Evolutionary conservation across 495 filamentous ascomycete species (phyloP).

Genomic region (Aspergillus funiculosus): DNA sequence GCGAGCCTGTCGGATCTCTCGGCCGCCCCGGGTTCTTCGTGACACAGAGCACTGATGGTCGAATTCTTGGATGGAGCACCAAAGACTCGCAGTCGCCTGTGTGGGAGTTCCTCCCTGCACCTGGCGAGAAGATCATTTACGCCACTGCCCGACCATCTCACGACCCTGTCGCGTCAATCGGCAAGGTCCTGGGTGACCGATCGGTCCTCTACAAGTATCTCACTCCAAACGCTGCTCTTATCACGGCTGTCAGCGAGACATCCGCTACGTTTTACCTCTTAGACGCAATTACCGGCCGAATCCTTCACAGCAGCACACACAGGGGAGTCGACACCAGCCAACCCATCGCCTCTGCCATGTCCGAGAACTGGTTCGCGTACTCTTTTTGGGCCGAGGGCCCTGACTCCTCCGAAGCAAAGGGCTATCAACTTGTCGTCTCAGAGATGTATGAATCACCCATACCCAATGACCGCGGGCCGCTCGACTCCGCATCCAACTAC

Average conservation of each 20-base stretch:
- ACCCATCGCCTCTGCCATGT: conserved; percentile 67
- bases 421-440: conserved; percentile 79
- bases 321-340: conserved; percentile 67
- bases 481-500: conserved; percentile 62
- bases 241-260: conserved; percentile 61
- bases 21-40: conserved; percentile 45
- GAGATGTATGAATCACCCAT: conserved; percentile 84
- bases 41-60: conserved; percentile 53
- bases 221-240: conserved; percentile 76
- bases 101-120: conserved; percentile 71
- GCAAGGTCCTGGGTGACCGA: conserved; percentile 83
- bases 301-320: conserved; percentile 67
- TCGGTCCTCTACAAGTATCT: conserved; percentile 96
- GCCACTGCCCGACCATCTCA: conserved; percentile 64
- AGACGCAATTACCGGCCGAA: conserved; percentile 76
- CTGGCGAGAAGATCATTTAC: conserved; percentile 59
- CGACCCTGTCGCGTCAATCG: conserved; percentile 91
- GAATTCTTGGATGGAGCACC: conserved; percentile 54
- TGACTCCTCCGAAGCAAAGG: conserved; percentile 56
- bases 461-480: conserved; percentile 78
- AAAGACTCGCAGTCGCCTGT: conserved; percentile 45
- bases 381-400: conserved; percentile 65
- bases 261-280: conserved; percentile 71
- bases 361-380: conserved; percentile 95
- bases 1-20: conserved; percentile 27